phyloP scores from a whole-genome alignment of 768 basidiomycete genomes.

The Tremella mesenterica region DNA sequence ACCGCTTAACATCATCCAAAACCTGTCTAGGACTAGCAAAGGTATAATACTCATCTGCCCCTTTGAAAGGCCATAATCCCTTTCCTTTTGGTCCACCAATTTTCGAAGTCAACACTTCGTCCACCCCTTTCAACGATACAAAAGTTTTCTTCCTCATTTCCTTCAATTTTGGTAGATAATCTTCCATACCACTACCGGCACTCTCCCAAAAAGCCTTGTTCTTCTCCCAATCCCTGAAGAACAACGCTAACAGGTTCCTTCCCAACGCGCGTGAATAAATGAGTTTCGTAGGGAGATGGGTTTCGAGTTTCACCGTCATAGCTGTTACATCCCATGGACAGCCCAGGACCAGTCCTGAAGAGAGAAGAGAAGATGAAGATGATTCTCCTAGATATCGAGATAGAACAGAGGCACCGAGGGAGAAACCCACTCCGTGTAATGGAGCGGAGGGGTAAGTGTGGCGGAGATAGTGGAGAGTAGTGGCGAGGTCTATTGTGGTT shows the following conservation, averaged over 20 bases:
- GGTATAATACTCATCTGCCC: conserved; percentile 41
- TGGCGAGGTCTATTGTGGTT: conserved; percentile 79
- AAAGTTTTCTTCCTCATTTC: conserved; percentile 10
- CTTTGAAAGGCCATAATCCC: conserved; percentile 40
- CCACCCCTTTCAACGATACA: conserved; percentile 29
- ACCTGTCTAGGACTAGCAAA: conserved; percentile 39
- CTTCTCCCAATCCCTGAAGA: conserved; percentile 27
- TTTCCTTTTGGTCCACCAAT: conserved; percentile 34
- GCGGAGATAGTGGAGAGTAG: conserved; percentile 67
- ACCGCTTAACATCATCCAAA: conserved; percentile 34
- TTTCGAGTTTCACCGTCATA: conserved; percentile 41
- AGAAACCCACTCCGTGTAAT: conserved; percentile 81
- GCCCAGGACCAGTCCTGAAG: conserved; percentile 33
- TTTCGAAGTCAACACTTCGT: conserved; percentile 32
- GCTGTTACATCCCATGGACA: conserved; percentile 40
- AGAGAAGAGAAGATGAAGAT: conserved; percentile 45
- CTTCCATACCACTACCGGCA: conserved; percentile 4
- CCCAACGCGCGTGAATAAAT: conserved; percentile 41
- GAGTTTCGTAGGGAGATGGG: conserved; percentile 22
- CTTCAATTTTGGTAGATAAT: conserved; percentile 12
- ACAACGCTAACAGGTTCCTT: conserved; percentile 30
- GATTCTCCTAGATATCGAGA: conserved; percentile 84
- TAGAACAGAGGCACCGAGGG: conserved; percentile 83
- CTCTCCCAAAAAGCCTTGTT: conserved; percentile 19
- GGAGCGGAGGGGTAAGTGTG: conserved; percentile 67